Conservation (phyloP, 1,284 basidiomycete genomes). For the Phlebopus sp. region DNA sequence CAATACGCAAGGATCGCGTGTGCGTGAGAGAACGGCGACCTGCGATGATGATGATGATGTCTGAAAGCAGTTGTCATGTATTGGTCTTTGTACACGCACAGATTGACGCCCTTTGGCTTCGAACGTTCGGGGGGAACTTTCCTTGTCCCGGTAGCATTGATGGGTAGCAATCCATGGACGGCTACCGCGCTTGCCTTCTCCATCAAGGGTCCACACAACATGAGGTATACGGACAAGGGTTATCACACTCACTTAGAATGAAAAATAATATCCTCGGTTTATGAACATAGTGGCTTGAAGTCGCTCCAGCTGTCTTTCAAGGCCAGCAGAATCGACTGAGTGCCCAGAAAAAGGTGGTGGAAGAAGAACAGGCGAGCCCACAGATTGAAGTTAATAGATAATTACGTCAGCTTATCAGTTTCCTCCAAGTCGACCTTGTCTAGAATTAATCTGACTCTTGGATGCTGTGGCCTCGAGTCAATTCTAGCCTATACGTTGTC, state of each 20-base stretch:
- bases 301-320: neutral
- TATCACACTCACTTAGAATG: neutral
- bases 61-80: neutral
- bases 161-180: neutral
- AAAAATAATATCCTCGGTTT: neutral
- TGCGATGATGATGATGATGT: neutral
- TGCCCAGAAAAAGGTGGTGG: neutral
- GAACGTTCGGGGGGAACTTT: neutral
- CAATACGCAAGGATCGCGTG: conserved; percentile 1
- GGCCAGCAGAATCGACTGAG: neutral
- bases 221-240: neutral
- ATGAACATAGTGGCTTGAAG: neutral
- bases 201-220: neutral
- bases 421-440: neutral
- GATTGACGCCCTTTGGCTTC: neutral
- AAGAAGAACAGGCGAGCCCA: neutral
- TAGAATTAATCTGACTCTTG: conserved; percentile 4
- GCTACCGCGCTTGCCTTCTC: neutral
- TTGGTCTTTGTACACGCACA: neutral
- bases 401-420: conserved; percentile 26
- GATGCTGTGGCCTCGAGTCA: conserved; percentile 26
- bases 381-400: neutral
- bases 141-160: neutral
- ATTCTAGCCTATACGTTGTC: conserved; percentile 11
- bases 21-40: conserved; percentile 1